Conservation (phyloP, 192 early-diverging fungal genomes). For the Coemansia reversa region DNA sequence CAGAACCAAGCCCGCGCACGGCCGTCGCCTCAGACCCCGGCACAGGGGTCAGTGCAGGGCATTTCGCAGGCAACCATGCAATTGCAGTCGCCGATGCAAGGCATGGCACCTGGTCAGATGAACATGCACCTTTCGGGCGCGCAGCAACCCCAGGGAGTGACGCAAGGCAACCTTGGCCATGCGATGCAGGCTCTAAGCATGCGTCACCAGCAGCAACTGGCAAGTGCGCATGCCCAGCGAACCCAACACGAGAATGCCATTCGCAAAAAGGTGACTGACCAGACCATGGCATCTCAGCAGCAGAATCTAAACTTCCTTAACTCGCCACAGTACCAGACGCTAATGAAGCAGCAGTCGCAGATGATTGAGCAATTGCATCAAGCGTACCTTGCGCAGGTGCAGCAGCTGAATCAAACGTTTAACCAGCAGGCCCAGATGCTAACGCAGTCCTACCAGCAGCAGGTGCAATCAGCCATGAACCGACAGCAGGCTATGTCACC, state of each 20-base stretch:
- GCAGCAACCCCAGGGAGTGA: neutral
- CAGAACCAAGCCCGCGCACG: constrained; percentile 21
- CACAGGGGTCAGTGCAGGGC: neutral
- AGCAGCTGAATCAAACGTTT: constrained; percentile 31
- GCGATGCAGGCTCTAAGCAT: constrained; percentile 19
- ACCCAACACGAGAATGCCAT: constrained; percentile 30
- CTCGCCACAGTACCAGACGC: constrained; percentile 32
- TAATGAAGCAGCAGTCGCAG: constrained; percentile 48
- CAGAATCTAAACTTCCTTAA: constrained; percentile 38
- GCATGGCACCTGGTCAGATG: neutral
- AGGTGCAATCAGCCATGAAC: constrained; percentile 10
- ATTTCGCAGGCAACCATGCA: neutral
- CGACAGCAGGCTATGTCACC: constrained; percentile 9
- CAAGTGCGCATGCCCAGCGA: constrained; percentile 37
- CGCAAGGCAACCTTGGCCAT: constrained; percentile 18
- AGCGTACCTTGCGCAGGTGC: constrained; percentile 26
- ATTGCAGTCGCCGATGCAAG: constrained; percentile 4
- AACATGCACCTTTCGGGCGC: neutral
- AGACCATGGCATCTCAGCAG: constrained; percentile 33
- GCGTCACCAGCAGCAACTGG: constrained; percentile 38
- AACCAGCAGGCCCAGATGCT: constrained; percentile 38
- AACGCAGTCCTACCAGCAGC: constrained; percentile 33
- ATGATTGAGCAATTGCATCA: constrained; percentile 40
- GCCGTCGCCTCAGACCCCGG: constrained; percentile 11
- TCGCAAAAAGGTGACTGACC: constrained; percentile 32